These are phyloP conservation scores for Taiozyma sp. DNA, from an alignment of 1,139 yeast species.

Conservation along the genomic window DNA sequence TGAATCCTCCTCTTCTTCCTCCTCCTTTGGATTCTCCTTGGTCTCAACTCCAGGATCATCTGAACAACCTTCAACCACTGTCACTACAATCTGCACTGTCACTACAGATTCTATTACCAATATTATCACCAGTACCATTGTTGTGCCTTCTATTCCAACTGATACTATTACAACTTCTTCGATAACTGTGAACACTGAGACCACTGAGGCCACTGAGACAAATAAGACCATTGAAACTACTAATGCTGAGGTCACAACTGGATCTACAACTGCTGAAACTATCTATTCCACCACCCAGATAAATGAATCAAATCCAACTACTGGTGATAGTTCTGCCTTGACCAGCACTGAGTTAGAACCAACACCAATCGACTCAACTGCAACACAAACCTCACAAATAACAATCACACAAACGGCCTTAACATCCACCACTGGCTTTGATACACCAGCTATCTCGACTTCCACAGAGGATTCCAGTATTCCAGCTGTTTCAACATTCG, in stretches of 20 bases:
- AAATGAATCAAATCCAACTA: neutral
- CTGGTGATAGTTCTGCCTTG: neutral
- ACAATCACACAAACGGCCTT: neutral
- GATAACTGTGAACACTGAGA: neutral
- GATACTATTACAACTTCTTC: neutral
- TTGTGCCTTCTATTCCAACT: neutral
- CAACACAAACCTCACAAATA: neutral
- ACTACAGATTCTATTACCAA: neutral
- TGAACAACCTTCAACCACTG: neutral
- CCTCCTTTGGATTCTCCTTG: neutral
- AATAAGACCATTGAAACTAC: neutral
- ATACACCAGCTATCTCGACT: neutral
- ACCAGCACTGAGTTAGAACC: neutral
- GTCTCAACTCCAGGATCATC: neutral
- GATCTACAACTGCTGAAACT: neutral
- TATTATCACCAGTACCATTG: neutral
- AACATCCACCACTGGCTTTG: neutral
- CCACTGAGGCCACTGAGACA: neutral
- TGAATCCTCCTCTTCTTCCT: neutral
- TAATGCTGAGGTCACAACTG: neutral
- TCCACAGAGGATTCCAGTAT: neutral
- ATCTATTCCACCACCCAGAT: neutral
- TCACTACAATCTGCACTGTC: neutral
- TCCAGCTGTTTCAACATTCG: neutral
- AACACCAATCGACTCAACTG: neutral